Conservation (phyloP, 1,284 basidiomycete species). For the Mycena sp. region DNA sequence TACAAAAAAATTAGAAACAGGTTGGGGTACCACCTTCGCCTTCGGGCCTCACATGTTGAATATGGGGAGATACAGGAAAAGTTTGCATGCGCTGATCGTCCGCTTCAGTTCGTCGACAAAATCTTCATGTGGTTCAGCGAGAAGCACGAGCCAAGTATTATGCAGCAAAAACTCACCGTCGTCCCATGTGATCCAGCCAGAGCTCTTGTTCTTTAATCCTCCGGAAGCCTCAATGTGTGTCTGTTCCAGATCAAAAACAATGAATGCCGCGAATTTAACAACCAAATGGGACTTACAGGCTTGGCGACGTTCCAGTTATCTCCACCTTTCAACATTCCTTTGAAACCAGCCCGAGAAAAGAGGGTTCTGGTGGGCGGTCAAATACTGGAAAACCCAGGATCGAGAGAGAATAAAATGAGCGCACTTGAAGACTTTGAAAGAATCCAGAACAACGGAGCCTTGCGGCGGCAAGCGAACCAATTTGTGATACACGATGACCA, state of each 20-base stretch:
- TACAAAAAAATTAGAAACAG: background rate
- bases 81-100: conserved; percentile 48
- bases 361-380: conserved; percentile 19
- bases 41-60: conserved; percentile 45
- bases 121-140: conserved; percentile 11
- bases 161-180: conserved; percentile 32
- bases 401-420: no score
- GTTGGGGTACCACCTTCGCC: no score
- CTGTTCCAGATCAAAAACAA: background rate
- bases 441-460: conserved; percentile 53
- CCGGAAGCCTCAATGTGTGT: conserved; percentile 27
- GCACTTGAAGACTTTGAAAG: conserved; percentile 31
- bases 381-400: background rate
- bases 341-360: conserved; percentile 25
- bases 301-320: conserved; percentile 39
- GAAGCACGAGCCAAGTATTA: background rate
- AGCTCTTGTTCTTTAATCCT: conserved; percentile 31
- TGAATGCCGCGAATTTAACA: background rate
- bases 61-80: conserved; percentile 39
- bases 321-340: conserved; percentile 33
- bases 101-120: conserved; percentile 60
- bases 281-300: conserved; percentile 25
- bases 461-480: conserved; percentile 54
- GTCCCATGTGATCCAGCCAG: conserved; percentile 39
- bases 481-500: conserved; percentile 48